A percentile compares a stretch with the other conserved stretches of the same genome.
These are phyloP conservation scores for Hortiboletus campestris DNA, from an alignment of 768 basidiomycete genomes.

Conservation along the genomic window DNA sequence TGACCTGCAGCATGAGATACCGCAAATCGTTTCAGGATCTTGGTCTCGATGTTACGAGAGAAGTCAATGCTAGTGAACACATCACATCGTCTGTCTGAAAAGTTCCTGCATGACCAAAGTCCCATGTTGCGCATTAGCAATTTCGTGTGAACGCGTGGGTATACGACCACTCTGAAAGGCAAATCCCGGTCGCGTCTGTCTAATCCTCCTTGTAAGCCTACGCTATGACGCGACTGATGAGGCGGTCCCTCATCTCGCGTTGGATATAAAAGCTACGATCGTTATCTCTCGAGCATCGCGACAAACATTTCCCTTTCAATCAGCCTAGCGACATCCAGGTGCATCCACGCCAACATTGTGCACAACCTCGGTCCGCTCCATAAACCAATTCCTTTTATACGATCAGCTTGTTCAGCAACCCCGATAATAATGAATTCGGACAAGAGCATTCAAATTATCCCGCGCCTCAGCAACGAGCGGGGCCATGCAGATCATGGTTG, in stretches of 20 bases:
- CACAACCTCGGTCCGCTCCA: neutral
- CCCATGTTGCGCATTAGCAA: conserved; percentile 4
- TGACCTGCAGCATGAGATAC: too few species aligned
- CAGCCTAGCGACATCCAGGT: neutral
- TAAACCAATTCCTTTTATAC: neutral
- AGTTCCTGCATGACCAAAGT: neutral
- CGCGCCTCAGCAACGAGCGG: conserved; percentile 59
- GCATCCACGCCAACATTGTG: neutral
- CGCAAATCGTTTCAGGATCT: too few species aligned
- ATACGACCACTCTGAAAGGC: conserved; percentile 19
- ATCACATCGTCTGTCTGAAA: neutral
- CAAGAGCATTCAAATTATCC: conserved; percentile 37
- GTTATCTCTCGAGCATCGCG: neutral
- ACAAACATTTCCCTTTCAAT: conserved; percentile 3
- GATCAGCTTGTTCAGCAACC: neutral
- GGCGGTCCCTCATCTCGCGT: neutral
- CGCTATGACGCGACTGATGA: neutral
- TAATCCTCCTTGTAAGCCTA: conserved; percentile 13
- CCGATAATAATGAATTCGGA: conserved; percentile 20
- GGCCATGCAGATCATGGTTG: conserved; percentile 80
- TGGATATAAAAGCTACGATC: conserved; percentile 18
- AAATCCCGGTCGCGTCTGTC: conserved; percentile 9
- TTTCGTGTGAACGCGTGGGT: conserved; percentile 28
- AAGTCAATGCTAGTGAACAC: too few species aligned
- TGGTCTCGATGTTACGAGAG: too few species aligned